Base-by-base conservation (phyloP, 352 stramenopile genomes). In the Pythium inflatum region DNA sequence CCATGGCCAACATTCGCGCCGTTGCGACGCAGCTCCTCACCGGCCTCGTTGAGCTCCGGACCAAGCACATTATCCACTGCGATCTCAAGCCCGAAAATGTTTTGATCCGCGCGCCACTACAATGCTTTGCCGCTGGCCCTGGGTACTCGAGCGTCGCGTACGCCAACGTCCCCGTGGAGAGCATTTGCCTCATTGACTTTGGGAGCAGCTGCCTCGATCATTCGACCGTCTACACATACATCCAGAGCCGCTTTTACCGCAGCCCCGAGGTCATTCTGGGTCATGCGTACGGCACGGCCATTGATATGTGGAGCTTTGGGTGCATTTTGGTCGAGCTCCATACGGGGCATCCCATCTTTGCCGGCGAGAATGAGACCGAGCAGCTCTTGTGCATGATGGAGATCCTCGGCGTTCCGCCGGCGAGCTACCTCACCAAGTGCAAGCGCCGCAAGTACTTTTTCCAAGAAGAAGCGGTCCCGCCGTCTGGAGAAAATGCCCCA, bases 41-140 rank as follows among this genome's bases (percentile, higher is more conserved):
- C 12, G 89, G 92, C 2, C 72, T 99, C 20, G 70, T 77, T 1
- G 81, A 93, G 30, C 70, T 97, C 43, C 79, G 91, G 9, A 73
- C 86, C 7, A 83, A 94, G 27, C 80, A 89, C 61, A 85, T 99
- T 36, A 87, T 99, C 22, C 98, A 99, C 77, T 99, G 97, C 78
- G 97, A 99, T 79, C 85, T 99, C 25, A 99, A 99, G 75, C 97
- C 97, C 3, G 98, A 99, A 74, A 99, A 99, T 76, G 95, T 99
- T 43, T 48, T 91, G 48, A 78, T 92, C 31, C 56, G 65, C 28
- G 68, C 53, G 24, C 68, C 78, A 95, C 34, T 71, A 96, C 60
- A 73, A 80, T 33, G 79, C 93, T 81, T 88, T 33, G 45, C 36
- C 18, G 57, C 64, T 20, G 50, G 43, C 1, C 67, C 83, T 0